Conservation (phyloP, 2,329 filamentous ascomycete genomes). For the Tolypocladium sp. region DNA sequence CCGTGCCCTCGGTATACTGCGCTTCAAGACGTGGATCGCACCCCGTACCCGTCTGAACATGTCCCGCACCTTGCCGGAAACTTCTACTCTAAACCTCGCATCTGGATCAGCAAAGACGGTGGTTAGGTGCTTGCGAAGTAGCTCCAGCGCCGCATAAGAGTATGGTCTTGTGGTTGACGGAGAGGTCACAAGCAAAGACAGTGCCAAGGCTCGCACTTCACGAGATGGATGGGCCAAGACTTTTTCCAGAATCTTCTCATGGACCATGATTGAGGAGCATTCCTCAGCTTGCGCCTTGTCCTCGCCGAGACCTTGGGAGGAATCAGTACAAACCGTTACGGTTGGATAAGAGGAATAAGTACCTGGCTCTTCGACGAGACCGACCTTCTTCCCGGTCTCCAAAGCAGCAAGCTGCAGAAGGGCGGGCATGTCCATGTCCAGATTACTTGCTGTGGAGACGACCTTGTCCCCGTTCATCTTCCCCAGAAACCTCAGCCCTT, state of each 20-base stretch:
- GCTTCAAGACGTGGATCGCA: constrained; percentile 47
- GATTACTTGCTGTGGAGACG: constrained; percentile 32
- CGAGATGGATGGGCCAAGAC: constrained; percentile 48
- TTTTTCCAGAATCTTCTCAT: constrained; percentile 36
- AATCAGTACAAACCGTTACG: background rate
- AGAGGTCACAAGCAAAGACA: constrained; percentile 72
- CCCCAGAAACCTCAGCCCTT: constrained; percentile 48
- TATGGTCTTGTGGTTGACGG: constrained; percentile 67
- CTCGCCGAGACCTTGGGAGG: constrained; percentile 15
- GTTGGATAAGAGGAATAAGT: constrained; percentile 4
- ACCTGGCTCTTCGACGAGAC: constrained; percentile 61
- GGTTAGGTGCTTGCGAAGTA: constrained; percentile 56
- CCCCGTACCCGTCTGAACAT: constrained; percentile 69
- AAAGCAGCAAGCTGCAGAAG: constrained; percentile 58
- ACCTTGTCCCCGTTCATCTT: constrained; percentile 42
- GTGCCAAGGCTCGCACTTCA: constrained; percentile 66
- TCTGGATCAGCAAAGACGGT: constrained; percentile 77
- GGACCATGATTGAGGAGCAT: constrained; percentile 21
- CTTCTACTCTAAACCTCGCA: constrained; percentile 74
- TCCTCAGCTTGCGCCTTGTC: constrained; percentile 8
- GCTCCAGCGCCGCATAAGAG: constrained; percentile 47
- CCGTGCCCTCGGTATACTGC: constrained; percentile 27
- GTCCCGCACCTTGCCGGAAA: constrained; percentile 64
- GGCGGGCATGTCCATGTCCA: constrained; percentile 41
- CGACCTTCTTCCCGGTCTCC: constrained; percentile 61